Conservation (phyloP, 345 rosid species). For the Camelina sativa region DNA sequence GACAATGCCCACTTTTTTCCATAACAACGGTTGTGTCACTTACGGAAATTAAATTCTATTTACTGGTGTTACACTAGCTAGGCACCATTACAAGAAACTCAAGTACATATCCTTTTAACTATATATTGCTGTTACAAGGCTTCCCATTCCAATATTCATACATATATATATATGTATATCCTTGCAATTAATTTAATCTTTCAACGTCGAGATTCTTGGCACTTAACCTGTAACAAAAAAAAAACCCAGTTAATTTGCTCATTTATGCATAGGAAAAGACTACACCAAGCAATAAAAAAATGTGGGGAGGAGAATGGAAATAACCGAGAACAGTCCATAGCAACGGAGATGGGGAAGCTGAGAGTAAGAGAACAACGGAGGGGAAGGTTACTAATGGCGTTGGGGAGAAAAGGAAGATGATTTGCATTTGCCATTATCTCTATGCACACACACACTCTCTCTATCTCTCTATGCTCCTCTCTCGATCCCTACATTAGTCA, state of each 20-base stretch:
- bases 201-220: conserved; percentile 11
- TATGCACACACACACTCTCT: conserved; percentile 48
- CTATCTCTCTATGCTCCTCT: conserved; percentile 1
- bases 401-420: conserved; percentile 40
- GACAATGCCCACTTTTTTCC: not conserved
- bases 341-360: conserved; percentile 52
- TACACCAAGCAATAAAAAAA: not conserved
- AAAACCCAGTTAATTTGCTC: not conserved
- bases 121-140: conserved; percentile 16
- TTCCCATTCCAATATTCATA: not conserved
- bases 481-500: conserved; percentile 8
- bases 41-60: not conserved
- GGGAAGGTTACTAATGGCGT: conserved; percentile 42
- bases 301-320: not conserved
- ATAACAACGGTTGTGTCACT: not conserved
- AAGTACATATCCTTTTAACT: not conserved
- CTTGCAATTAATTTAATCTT: not conserved
- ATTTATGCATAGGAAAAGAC: not conserved
- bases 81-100: conserved; percentile 5
- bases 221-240: conserved; percentile 37
- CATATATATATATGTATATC: not conserved
- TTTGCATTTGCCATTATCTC: conserved; percentile 46
- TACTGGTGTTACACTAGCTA: not conserved
- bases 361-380: conserved; percentile 44
- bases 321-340: conserved; percentile 52